phyloP scores from a whole-genome alignment of 2,329 filamentous ascomycete genomes.

The Diaporthe humulicola region DNA sequence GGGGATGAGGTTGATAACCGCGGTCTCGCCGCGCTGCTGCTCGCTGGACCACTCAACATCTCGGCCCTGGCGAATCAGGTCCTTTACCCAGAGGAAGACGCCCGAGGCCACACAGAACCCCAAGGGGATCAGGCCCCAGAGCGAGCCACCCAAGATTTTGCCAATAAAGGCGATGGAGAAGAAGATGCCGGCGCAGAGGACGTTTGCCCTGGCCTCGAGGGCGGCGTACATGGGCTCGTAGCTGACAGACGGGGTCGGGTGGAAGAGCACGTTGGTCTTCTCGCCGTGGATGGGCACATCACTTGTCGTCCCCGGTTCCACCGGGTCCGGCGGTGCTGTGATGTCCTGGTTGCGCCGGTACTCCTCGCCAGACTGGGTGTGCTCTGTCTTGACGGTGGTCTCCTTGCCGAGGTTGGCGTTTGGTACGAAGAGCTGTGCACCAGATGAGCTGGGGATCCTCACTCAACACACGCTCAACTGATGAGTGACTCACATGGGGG shows the following conservation, averaged over 20 bases:
- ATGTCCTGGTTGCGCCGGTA: constrained; percentile 90
- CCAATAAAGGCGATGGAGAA: constrained; percentile 82
- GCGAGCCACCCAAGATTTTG: constrained; percentile 81
- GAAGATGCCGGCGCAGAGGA: constrained; percentile 79
- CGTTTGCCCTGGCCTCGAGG: constrained; percentile 80
- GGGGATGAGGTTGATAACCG: constrained; percentile 88
- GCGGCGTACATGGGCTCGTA: constrained; percentile 89
- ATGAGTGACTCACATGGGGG: constrained; percentile 68
- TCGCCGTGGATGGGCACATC: constrained; percentile 97
- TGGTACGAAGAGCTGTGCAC: constrained; percentile 78
- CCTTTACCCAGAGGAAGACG: constrained; percentile 91
- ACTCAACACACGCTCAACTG: not conserved
- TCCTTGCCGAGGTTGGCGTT: constrained; percentile 88
- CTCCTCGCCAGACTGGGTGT: constrained; percentile 79
- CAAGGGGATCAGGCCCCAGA: constrained; percentile 83
- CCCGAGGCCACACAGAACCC: constrained; percentile 79
- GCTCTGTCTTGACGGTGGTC: constrained; percentile 78
- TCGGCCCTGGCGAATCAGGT: constrained; percentile 84
- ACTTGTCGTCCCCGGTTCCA: constrained; percentile 84
- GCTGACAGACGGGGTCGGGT: constrained; percentile 90
- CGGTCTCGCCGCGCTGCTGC: constrained; percentile 85
- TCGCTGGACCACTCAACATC: constrained; percentile 92
- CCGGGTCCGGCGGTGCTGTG: constrained; percentile 89
- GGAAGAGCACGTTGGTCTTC: constrained; percentile 96
- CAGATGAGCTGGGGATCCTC: constrained; percentile 32